Evolutionary conservation across 2,329 filamentous ascomycete genomes (phyloP).

Genomic region (Sporothrix sp.): DNA sequence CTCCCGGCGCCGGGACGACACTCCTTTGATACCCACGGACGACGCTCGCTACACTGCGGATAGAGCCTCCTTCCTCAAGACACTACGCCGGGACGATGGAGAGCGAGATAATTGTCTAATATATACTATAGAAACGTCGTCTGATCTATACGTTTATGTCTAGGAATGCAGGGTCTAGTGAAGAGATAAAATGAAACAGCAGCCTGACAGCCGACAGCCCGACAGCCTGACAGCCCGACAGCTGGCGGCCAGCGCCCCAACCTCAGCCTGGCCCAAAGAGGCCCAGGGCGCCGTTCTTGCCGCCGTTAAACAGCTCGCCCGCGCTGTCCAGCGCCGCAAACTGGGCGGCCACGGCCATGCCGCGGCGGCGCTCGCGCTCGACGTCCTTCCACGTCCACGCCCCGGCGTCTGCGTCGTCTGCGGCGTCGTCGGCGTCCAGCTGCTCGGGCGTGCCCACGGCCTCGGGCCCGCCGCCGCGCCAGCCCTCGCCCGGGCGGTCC

Average conservation of each 20-base stretch:
- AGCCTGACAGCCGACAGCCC: no score
- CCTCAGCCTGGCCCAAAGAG: slow-evolving; percentile 27
- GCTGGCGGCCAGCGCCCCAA: no score
- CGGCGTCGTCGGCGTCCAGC: slow-evolving; percentile 29
- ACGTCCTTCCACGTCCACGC: slow-evolving; percentile 50
- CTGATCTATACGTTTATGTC: no score
- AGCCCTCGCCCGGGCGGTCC: slow-evolving; percentile 52
- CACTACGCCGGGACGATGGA: neutral
- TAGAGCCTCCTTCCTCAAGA: neutral
- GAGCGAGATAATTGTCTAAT: no score
- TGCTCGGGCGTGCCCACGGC: slow-evolving; percentile 33
- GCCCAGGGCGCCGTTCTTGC: slow-evolving; percentile 41
- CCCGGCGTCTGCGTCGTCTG: slow-evolving; percentile 25
- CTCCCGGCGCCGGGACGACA: neutral
- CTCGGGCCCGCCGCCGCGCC: slow-evolving; percentile 33
- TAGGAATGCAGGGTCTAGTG: neutral
- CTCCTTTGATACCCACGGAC: neutral
- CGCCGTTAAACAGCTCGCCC: slow-evolving; percentile 43
- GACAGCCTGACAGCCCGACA: no score
- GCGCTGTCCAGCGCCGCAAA: slow-evolving; percentile 49
- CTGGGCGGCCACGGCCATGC: slow-evolving; percentile 44
- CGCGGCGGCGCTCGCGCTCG: slow-evolving; percentile 45
- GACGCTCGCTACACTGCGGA: neutral
- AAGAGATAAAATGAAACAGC: no score
- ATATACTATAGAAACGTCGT: no score